A percentile compares a stretch with the other conserved stretches of the same genome.
These are phyloP conservation scores for Penicillium paxilli DNA, from an alignment of 495 filamentous ascomycete species.

Conservation along the genomic window DNA sequence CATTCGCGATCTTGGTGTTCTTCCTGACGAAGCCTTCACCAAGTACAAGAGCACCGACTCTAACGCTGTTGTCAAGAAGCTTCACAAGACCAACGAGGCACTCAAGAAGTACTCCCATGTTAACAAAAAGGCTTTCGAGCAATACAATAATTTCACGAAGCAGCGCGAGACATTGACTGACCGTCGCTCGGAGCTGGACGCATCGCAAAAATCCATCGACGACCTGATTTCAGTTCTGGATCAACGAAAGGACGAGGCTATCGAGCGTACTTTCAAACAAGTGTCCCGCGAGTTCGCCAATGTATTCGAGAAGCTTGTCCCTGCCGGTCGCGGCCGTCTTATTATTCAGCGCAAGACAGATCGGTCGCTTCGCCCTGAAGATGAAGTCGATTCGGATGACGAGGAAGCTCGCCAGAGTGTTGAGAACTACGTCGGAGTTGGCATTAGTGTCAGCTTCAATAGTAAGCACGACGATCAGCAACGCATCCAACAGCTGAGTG, in stretches of 20 bases:
- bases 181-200: conserved; percentile 81
- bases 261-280: conserved; percentile 97
- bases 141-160: conserved; percentile 95
- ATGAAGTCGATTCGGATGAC: conserved; percentile 67
- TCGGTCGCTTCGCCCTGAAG: conserved; percentile 57
- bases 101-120: conserved; percentile 96
- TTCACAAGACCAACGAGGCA: conserved; percentile 90
- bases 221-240: conserved; percentile 87
- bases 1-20: conserved; percentile 88
- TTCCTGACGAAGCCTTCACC: conserved; percentile 92
- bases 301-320: conserved; percentile 94
- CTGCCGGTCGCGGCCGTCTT: conserved; percentile 85
- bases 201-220: conserved; percentile 78
- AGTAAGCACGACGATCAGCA: conserved; percentile 98
- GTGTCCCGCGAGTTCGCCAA: conserved; percentile 87
- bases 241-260: conserved; percentile 87
- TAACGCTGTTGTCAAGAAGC: conserved; percentile 76
- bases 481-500: conserved; percentile 92
- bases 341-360: conserved; percentile 93
- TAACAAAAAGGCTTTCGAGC: conserved; percentile 99
- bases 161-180: conserved; percentile 82
- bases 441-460: conserved; percentile 98
- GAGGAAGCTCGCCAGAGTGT: conserved; percentile 64
- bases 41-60: conserved; percentile 81
- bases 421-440: conserved; percentile 95